These are phyloP conservation scores for Alliaria petiolata DNA, from an alignment of 345 rosid genomes.

Conservation along the genomic window DNA sequence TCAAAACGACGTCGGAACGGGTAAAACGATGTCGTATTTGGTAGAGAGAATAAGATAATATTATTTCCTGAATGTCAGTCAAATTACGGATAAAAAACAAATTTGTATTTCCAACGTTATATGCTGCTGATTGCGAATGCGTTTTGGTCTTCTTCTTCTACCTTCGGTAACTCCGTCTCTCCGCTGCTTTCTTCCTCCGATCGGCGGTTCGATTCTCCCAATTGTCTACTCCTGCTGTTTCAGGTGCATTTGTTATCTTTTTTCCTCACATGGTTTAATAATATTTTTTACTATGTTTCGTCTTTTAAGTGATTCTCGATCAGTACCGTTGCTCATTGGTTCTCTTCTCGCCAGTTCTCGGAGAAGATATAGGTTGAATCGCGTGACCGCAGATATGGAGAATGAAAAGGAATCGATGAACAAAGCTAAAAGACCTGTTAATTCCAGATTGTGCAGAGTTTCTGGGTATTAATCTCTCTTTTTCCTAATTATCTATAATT, in stretches of 20 bases:
- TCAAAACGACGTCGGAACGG: slow-evolving; percentile 20
- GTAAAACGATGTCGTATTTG: neutral
- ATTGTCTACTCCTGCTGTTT: neutral
- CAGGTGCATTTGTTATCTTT: slow-evolving; percentile 2
- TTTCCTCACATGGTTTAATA: neutral
- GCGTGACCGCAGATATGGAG: slow-evolving; percentile 40
- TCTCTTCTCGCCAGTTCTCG: slow-evolving; percentile 15
- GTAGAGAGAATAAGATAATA: too few species aligned
- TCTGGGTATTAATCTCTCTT: slow-evolving; percentile 44
- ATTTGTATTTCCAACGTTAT: neutral
- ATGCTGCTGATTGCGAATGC: slow-evolving; percentile 10
- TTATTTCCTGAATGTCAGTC: neutral
- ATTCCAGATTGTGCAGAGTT: slow-evolving; percentile 55
- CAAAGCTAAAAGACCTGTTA: slow-evolving; percentile 30
- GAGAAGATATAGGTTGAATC: slow-evolving; percentile 11
- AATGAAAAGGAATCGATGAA: slow-evolving; percentile 25
- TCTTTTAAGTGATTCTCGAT: neutral
- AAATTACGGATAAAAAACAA: neutral
- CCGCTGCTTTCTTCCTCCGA: slow-evolving; percentile 7
- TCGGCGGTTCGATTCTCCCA: slow-evolving; percentile 8
- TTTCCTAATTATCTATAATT: neutral
- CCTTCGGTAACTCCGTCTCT: slow-evolving; percentile 28
- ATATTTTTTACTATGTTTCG: neutral
- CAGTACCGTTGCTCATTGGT: neutral
- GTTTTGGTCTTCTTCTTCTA: slow-evolving; percentile 8